A percentile compares a stretch with the other conserved stretches of the same genome.
Evolutionary conservation across 2,329 filamentous ascomycete genomes (phyloP).

Genomic region (Monosporascus ibericus): DNA sequence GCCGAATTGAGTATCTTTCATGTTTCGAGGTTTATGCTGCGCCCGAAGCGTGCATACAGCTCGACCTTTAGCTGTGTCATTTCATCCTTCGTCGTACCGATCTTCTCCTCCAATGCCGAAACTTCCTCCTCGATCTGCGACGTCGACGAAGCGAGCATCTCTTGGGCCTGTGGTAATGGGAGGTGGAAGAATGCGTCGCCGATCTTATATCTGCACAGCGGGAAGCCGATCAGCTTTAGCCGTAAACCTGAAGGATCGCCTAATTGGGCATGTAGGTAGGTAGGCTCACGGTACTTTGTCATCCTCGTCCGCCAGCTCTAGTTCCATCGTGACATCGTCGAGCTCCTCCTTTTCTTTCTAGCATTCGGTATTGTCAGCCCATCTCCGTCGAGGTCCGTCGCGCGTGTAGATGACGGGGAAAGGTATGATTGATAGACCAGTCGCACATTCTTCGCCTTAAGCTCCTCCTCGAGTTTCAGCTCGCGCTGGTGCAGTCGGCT

Average conservation of each 20-base stretch:
- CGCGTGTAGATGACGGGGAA: background rate
- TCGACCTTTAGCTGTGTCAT: conserved; percentile 87
- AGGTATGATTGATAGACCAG: accelerated
- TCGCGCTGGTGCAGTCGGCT: conserved; percentile 89
- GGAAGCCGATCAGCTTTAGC: conserved; percentile 3
- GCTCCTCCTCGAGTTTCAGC: conserved; percentile 68
- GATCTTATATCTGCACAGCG: conserved; percentile 73
- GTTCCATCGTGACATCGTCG: conserved; percentile 82
- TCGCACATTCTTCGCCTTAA: conserved; percentile 71
- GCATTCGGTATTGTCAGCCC: conserved; percentile 15
- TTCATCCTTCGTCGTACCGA: conserved; percentile 71
- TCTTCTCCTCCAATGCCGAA: conserved; percentile 66
- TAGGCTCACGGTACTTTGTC: conserved; percentile 74
- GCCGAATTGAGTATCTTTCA: conserved; percentile 33
- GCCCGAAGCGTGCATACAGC: conserved; percentile 89
- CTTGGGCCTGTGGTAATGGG: conserved; percentile 76
- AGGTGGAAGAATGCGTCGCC: conserved; percentile 93
- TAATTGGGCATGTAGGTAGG: conserved; percentile 7
- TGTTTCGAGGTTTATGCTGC: conserved; percentile 94
- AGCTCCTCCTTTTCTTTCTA: conserved; percentile 99
- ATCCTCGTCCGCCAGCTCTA: conserved; percentile 93
- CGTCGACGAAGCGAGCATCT: conserved; percentile 68
- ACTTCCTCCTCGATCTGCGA: conserved; percentile 74
- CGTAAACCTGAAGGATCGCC: background rate
- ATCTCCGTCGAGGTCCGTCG: background rate